Evolutionary conservation across 345 rosid species (phyloP).

Genomic region (Eucalyptus dawsonii): DNA sequence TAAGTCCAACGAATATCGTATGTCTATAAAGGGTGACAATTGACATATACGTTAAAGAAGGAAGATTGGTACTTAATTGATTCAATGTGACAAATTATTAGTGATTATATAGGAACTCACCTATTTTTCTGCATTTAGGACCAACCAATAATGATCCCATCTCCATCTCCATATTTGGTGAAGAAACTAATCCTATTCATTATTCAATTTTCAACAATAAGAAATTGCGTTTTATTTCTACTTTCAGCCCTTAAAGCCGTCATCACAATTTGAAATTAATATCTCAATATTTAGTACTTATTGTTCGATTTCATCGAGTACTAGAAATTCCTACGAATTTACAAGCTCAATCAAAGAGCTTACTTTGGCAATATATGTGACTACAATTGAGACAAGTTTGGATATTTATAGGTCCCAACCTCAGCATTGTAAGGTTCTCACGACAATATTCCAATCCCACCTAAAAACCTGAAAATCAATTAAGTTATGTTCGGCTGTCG

Average conservation of each 20-base stretch:
- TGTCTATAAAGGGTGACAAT: not conserved
- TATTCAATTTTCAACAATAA: not conserved
- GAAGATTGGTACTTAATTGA: not conserved
- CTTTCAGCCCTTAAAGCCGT: fast-evolving
- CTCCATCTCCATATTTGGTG: not conserved
- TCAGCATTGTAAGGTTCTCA: not conserved
- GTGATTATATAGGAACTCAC: not conserved
- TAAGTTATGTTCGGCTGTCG: fast-evolving
- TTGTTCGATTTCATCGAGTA: not conserved
- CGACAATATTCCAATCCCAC: not conserved
- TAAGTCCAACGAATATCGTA: not conserved
- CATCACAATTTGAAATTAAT: not conserved
- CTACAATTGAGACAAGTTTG: not conserved
- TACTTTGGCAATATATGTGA: not conserved
- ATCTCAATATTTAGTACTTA: not conserved
- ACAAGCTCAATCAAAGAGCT: not conserved
- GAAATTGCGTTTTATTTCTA: not conserved
- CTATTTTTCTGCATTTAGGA: not conserved
- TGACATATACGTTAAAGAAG: not conserved
- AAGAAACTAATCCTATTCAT: not conserved
- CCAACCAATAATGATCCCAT: not conserved
- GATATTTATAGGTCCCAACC: not conserved
- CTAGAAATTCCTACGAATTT: not conserved
- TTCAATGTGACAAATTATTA: too few relatives aligned
- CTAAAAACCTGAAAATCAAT: not conserved